Evolutionary conservation across 2,329 filamentous ascomycete species (phyloP), one percentile per base, ranked within the genome.

Genomic region (Fusarium globosum): DNA sequence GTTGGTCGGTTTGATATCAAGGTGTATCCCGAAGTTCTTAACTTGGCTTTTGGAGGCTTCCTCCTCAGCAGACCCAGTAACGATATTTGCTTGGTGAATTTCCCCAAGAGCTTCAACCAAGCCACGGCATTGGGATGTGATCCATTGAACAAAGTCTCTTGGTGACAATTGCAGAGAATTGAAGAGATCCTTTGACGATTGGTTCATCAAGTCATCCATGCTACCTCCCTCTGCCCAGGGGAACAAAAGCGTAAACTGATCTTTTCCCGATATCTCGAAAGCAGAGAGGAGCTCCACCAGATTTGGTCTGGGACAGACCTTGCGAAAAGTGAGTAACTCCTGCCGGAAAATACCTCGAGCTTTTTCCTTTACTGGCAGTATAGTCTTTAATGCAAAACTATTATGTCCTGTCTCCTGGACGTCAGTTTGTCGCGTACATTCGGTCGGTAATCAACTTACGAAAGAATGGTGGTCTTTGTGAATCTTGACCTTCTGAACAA

Each of bases 151-250:
- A 28, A 67, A 52, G 4, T 38, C n/a, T 4, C 4, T 21, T 7
- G 39, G 18, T 0, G 28, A 21, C 12, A 23, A 6, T 1, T n/a
- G 2, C 20, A 7, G n/a, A 11, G 15, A 5, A 4, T 1, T 18
- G 3, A 30, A 18, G 1, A 60, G 7, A 9, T 51, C 55, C 6
- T 21, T 23, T 2, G 38, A 20, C 1, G 43, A 6, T 10, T 6
- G 8, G 1, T 15, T 26, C 51, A 69, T 63, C 8, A 69, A 2
- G 5, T 63, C 36, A 1, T 10, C 6, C 18, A 68, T 4, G 14
- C 16, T 69, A 0, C 64, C 66, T 1, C 45, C 64, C 2, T 58
- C 38, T 2, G 66, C 66, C 66, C 63, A 69, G 0, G 63, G 57
- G 6, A 68, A 69, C 1, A 68, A 59, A 20, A 69, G 48, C 49